Evolutionary conservation across 164 flowering plant species (phyloP), one percentile per base, ranked within the genome.

Genomic region (Taxillus chinensis): DNA sequence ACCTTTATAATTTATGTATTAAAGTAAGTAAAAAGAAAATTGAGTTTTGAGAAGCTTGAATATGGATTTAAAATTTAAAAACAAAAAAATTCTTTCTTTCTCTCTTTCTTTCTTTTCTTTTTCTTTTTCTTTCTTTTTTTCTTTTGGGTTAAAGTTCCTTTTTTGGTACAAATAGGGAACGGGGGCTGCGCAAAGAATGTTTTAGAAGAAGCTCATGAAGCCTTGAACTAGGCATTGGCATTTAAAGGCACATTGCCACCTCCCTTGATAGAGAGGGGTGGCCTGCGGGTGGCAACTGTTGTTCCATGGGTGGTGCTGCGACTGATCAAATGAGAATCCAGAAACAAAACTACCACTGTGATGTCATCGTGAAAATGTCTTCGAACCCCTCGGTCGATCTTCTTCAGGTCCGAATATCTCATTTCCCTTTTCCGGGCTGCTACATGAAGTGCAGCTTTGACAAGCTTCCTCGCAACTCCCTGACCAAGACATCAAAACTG

Each of bases 321-420:
- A 61, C 80, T 72, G 57, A 85, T 71, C 57, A 78, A 67, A 55
- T 74, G 73, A 4, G 77, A 71, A 64, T 92, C 91, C 27, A 92
- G 74, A 62, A 83, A 92, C 76, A 87, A 67, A 27, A 91, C 89
- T 56, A 89, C 57, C 3, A 91, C 96, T 4, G 95, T 84, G 66
- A 91, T 91, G 58, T 91, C 98, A 57, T 91, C 96, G 54, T 91
- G 98, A 66, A 91, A 89, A 77, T 89, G 96, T 73, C 96, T 83
- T 73, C 98, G 76, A 64, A 87, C 85, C 27, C 95, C 92, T 58
- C 87, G 66, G 14, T 87, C 95, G 8, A 92, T 83, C 79, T 86
- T 86, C 59, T 86, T 83, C 70, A 92, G 79, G 77, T 92, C 98
- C 7, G 90, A 80, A 63, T 89, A 92, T 73, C 95, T 77, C 96